Base-by-base conservation (phyloP, 345 rosid genomes). In the Cochlearia excelsa region DNA sequence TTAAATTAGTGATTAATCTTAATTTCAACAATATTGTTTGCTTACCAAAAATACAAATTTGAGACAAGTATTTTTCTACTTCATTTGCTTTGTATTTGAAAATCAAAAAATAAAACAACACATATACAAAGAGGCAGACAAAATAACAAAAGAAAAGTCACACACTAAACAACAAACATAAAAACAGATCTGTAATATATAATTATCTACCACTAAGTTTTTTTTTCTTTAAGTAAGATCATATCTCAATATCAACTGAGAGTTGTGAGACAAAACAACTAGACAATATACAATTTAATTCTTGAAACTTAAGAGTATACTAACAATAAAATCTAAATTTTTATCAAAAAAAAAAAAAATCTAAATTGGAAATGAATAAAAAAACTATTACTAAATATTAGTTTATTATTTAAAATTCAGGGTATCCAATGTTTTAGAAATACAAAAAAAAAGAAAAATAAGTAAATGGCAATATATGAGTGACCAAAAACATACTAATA, bases 371-470 rank as follows among this genome's bases (percentile, higher is more conserved):
- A 29, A 39, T 29, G 23, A 49, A 10, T 6, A 30, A 40, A 31
- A 4, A 3, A 6, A 16, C 6, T 29, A 3, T 29, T 11, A 30
- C 4, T 5, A 56, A 35, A 27, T 7, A 26, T 41, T 28, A 40
- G 2, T 42, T 10, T 16, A 3, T 11, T 40, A 28, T 3, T 40
- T 39, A 6, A 5, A 29, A 30, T 42, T 35, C 38, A 34, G 30
- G 69, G 70, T 30, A 64, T 52, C 70, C 75, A 64, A 63, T 51
- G 70, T 57, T 59, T 26, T 40, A 11, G 31, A 4, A n/a, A 50
- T 54, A 47, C 26, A 16, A 51, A 42, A 35, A 37, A 37, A 37
- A 42, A 5, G 44, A 34, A 3, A 50, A 64, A 40, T 11, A 33
- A 48, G 16, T 39, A 37, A 41, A 41, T 39, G 33, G 3, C 23